These are phyloP conservation scores for Elaeis oleifera DNA, from an alignment of 202 grass and related monocot species.

Conservation along the genomic window DNA sequence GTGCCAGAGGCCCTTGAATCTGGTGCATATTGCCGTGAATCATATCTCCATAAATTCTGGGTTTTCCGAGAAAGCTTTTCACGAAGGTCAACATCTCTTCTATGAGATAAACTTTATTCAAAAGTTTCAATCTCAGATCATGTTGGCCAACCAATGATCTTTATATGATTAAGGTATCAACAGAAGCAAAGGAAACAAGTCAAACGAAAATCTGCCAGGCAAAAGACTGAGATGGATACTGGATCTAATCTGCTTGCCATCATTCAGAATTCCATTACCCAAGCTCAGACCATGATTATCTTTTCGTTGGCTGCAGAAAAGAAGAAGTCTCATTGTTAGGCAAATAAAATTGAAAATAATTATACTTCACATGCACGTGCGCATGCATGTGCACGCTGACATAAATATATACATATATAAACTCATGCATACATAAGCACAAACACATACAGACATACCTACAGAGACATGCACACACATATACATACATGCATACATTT, in stretches of 20 bases:
- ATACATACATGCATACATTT: too few species aligned
- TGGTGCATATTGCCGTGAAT: slow-evolving; percentile 19
- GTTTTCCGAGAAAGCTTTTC: slow-evolving; percentile 69
- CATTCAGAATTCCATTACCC: slow-evolving; percentile 35
- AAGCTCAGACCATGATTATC: slow-evolving; percentile 34
- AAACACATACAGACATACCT: too few species aligned
- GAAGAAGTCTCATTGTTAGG: neutral
- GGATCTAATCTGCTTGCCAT: slow-evolving; percentile 19
- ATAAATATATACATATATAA: too few species aligned
- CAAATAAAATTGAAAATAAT: slow-evolving; percentile 19
- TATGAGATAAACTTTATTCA: slow-evolving; percentile 57
- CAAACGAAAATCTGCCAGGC: slow-evolving; percentile 7
- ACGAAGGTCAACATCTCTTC: slow-evolving; percentile 64
- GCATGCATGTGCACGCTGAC: too few species aligned
- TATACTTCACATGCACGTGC: neutral
- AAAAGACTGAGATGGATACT: slow-evolving; percentile 27
- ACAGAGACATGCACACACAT: too few species aligned
- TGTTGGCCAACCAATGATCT: slow-evolving; percentile 46
- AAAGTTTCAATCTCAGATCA: slow-evolving; percentile 93
- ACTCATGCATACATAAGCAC: too few species aligned
- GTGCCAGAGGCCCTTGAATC: slow-evolving; percentile 38
- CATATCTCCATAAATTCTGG: slow-evolving; percentile 37
- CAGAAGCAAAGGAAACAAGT: slow-evolving; percentile 23
- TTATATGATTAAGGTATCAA: slow-evolving; percentile 31
- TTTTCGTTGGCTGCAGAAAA: slow-evolving; percentile 39